phyloP scores from a whole-genome alignment of 129 eudicot genomes.

The Saussurea involucrata region DNA sequence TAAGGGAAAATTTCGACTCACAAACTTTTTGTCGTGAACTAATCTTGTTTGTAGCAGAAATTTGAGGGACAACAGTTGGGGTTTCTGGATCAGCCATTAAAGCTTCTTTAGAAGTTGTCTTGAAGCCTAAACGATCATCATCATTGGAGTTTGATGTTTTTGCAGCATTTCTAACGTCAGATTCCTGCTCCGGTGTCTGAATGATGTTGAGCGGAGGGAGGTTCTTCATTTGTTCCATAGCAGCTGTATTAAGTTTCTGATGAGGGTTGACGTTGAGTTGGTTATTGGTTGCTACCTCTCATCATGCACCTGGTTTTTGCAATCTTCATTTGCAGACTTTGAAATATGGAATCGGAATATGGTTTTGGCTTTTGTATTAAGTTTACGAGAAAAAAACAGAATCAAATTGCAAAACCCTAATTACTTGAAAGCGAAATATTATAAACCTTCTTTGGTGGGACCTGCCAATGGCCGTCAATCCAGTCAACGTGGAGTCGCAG shows the following conservation, averaged over 20 bases:
- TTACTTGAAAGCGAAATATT: not conserved
- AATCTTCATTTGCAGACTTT: not conserved
- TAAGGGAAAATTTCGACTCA: constrained; percentile 8
- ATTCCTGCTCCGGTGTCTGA: constrained; percentile 15
- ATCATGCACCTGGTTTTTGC: not conserved
- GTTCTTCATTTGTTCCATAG: not conserved
- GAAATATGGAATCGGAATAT: not conserved
- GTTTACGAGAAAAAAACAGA: not conserved
- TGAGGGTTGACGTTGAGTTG: not conserved
- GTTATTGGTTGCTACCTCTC: not conserved
- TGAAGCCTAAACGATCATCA: not conserved
- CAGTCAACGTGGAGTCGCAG: constrained; percentile 61
- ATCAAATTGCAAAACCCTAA: not conserved
- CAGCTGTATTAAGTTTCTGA: not conserved
- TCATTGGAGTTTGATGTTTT: not conserved
- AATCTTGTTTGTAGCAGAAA: not conserved
- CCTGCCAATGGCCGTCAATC: constrained; percentile 53
- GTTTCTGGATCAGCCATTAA: not conserved
- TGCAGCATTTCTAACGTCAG: not conserved
- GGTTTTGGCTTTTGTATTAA: not conserved
- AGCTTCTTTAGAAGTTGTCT: constrained; percentile 5
- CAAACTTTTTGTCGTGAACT: not conserved
- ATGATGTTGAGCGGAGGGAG: not conserved
- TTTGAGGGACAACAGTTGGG: not conserved
- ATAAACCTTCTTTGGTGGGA: constrained; percentile 42